Base-by-base conservation (phyloP, 2,329 filamentous ascomycete genomes). In the Fusarium xyrophilum region DNA sequence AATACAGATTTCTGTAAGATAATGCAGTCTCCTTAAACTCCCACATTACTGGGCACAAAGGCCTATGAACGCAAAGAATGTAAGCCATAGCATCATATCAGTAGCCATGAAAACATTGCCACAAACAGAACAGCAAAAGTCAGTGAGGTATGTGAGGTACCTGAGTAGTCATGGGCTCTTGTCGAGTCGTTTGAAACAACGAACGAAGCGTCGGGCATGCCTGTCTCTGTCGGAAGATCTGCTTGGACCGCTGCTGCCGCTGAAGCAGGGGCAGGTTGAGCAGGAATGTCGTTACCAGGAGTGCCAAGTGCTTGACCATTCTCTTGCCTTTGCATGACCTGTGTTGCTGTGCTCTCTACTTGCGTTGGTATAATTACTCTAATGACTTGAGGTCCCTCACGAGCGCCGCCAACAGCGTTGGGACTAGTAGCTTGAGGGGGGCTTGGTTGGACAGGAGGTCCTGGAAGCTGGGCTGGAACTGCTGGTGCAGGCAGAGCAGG, bases 331-430 rank as follows among this genome's bases (percentile, higher is more conserved):
- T 44, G 46, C 30, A 68, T 48, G 33, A 66, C 43, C 30, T 32
- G 66, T 30, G 67, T 76, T 44, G 68, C 51, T 12, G 71, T 67
- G 14, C 65, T 57, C 13, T 65, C 61, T 13, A 70, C 51, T 21
- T 65, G 61, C 14, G 67, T 64, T 23, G 74, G 60, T 19, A 71
- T 60, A 39, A 75, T 70, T 9, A 77, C 60, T 17, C 73, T 76
- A 27, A 75, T 60, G 21, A 74, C 44, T 11, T 69, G 46, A 48
- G 60, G 68, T 15, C 50, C 44, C 27, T 55, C 42, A 28, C 40
- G n/a, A 25, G 50, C 21, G 28, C 48, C 43, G 5, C 27, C 50
- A 13, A 23, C 33, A 43, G 27, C 21, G 21, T 40, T 44, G 33
- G 48, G 36, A n/a, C 33, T 35, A 2, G 60, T 61, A 27, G 66